Conservation (phyloP, 83 land plant species). For the Thuja plicata region DNA sequence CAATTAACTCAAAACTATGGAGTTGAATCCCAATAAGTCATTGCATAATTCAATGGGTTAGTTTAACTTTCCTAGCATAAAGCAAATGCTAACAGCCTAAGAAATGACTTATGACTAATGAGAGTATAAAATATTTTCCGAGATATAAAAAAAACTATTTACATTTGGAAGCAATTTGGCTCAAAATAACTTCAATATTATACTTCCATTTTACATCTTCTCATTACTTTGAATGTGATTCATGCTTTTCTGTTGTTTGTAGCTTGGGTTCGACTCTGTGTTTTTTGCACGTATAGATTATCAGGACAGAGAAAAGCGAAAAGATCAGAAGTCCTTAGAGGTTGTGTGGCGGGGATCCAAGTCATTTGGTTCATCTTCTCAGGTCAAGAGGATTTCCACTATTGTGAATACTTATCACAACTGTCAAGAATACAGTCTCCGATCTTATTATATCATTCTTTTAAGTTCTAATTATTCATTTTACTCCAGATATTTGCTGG, state of each 20-base stretch:
- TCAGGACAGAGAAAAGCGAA: constrained; percentile 75
- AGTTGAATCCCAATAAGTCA: too few relatives aligned
- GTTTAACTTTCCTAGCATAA: not conserved
- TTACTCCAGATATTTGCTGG: constrained; percentile 59
- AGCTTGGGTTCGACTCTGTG: constrained; percentile 88
- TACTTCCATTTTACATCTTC: not conserved
- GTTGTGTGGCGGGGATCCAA: constrained; percentile 87
- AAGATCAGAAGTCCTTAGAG: constrained; percentile 68
- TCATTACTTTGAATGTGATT: not conserved
- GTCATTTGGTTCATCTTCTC: constrained; percentile 72
- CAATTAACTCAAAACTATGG: too few relatives aligned
- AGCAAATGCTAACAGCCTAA: not conserved
- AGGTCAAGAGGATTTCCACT: constrained; percentile 39
- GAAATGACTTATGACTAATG: not conserved
- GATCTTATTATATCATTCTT: not conserved
- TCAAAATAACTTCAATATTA: not conserved
- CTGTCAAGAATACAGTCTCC: not conserved
- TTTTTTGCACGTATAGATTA: constrained; percentile 91
- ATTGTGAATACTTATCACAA: not conserved
- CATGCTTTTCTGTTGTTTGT: constrained; percentile 13
- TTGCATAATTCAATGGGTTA: not conserved
- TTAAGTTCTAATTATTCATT: not conserved
- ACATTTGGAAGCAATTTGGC: not conserved
- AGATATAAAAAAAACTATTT: not conserved
- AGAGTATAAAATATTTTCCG: not conserved